These are phyloP conservation scores for Solioccasus polychromus DNA, from an alignment of 768 basidiomycete genomes.

Conservation along the genomic window DNA sequence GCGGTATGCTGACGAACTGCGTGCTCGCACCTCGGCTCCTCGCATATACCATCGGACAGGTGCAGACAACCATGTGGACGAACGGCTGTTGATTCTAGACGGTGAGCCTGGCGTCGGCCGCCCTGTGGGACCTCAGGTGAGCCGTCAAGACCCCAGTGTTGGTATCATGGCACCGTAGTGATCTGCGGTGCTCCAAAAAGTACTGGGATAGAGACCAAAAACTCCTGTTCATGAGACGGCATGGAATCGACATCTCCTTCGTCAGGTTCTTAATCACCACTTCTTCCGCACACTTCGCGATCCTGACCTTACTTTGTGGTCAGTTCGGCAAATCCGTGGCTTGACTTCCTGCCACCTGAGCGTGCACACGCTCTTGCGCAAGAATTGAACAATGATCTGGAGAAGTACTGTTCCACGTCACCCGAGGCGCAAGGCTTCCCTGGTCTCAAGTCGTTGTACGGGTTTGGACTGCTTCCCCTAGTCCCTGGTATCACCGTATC, in stretches of 20 bases:
- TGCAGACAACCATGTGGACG: constrained; percentile 49
- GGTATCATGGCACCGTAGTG: constrained; percentile 1
- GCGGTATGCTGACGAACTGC: constrained; percentile 68
- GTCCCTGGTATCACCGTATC: constrained; percentile 59
- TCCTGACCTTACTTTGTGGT: constrained; percentile 14
- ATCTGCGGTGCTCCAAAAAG: constrained; percentile 28
- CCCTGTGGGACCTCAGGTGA: constrained; percentile 76
- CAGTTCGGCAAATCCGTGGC: constrained; percentile 89
- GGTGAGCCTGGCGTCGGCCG: constrained; percentile 77
- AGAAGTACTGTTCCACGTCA: constrained; percentile 71
- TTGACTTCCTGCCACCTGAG: constrained; percentile 75
- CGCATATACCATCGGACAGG: constrained; percentile 53
- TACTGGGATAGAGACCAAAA: constrained; percentile 82
- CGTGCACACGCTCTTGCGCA: constrained; percentile 64
- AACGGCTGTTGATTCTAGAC: constrained; percentile 74
- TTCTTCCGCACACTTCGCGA: constrained; percentile 5
- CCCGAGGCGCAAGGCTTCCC: constrained; percentile 37
- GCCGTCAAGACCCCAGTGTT: constrained; percentile 5
- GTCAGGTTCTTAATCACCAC: constrained; percentile 51
- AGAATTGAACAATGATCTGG: constrained; percentile 76
- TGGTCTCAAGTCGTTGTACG: constrained; percentile 66
- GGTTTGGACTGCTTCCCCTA: constrained; percentile 81
- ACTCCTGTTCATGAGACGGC: constrained; percentile 80
- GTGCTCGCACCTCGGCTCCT: constrained; percentile 61
- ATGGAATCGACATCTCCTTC: constrained; percentile 76